Percentiles rank a stretch among this genome's conserved stretches.
These are phyloP conservation scores for Actinomucor elegans DNA, from an alignment of 371 early-diverging fungal species.

Conservation along the genomic window DNA sequence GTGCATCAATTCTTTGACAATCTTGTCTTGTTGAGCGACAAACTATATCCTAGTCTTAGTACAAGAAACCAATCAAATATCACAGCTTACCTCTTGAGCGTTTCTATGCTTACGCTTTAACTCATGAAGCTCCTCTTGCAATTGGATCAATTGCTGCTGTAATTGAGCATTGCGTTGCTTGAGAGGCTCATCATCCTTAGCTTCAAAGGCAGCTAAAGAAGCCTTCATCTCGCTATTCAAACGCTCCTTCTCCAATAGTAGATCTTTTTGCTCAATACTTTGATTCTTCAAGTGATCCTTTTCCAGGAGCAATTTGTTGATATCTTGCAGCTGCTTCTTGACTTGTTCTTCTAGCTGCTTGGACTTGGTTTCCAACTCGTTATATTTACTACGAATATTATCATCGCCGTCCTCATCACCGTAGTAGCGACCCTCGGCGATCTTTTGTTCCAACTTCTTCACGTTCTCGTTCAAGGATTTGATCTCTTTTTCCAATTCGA, in stretches of 20 bases:
- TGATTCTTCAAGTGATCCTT: slow-evolving; percentile 62
- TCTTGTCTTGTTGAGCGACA: slow-evolving; percentile 60
- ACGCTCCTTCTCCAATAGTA: slow-evolving; percentile 55
- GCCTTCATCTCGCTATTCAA: slow-evolving; percentile 64
- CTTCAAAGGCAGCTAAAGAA: slow-evolving; percentile 68
- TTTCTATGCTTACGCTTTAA: slow-evolving; percentile 61
- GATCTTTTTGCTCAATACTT: slow-evolving; percentile 56
- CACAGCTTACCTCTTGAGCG: slow-evolving; percentile 65
- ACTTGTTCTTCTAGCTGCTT: slow-evolving; percentile 60
- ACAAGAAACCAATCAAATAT: no score
- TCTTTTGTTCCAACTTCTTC: slow-evolving; percentile 26
- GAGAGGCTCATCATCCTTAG: slow-evolving; percentile 63
- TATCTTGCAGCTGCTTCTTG: slow-evolving; percentile 59
- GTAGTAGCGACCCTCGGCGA: slow-evolving; percentile 41
- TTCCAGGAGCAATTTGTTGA: slow-evolving; percentile 67
- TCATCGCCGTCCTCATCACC: slow-evolving; percentile 33
- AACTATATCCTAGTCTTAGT: no score
- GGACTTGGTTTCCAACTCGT: slow-evolving; percentile 40
- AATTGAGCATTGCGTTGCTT: slow-evolving; percentile 59
- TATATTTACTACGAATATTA: slow-evolving; percentile 31
- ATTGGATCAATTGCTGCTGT: slow-evolving; percentile 50
- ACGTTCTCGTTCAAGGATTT: slow-evolving; percentile 36
- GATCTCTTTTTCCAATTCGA: slow-evolving; percentile 48
- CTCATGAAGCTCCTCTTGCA: slow-evolving; percentile 65
- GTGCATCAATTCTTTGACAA: slow-evolving; percentile 32